These are phyloP conservation scores for Scleroderma citrinum DNA, from an alignment of 768 basidiomycete genomes.

Conservation along the genomic window DNA sequence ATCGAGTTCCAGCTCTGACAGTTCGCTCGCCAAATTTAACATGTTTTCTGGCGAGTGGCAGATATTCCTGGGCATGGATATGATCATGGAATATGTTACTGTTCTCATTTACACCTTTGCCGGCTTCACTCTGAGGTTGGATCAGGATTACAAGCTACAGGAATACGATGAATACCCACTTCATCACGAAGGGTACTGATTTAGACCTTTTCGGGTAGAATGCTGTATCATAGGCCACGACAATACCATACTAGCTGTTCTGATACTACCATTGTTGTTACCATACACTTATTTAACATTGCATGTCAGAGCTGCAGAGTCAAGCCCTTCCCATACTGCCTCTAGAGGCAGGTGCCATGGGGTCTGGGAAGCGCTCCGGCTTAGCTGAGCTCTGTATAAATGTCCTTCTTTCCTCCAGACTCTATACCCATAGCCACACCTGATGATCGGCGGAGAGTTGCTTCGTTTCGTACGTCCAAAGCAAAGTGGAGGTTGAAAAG, in stretches of 20 bases:
- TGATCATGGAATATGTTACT: slow-evolving; percentile 54
- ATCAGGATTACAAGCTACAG: slow-evolving; percentile 27
- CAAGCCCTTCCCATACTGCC: slow-evolving; percentile 55
- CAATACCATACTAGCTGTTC: not conserved
- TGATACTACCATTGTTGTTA: not conserved
- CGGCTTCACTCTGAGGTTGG: slow-evolving; percentile 23
- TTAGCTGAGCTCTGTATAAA: slow-evolving; percentile 59
- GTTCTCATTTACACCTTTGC: slow-evolving; percentile 37
- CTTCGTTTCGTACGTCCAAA: slow-evolving; percentile 30
- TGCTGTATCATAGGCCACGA: not conserved
- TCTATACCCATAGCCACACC: slow-evolving; percentile 48
- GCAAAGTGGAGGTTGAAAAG: slow-evolving; percentile 18
- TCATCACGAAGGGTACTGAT: slow-evolving; percentile 32
- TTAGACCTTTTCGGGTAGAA: not conserved
- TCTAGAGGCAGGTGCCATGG: slow-evolving; percentile 29
- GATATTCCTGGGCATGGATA: slow-evolving; percentile 51
- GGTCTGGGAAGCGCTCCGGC: slow-evolving; percentile 62
- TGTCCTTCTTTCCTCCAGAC: slow-evolving; percentile 39
- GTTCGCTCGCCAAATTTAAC: slow-evolving; percentile 48
- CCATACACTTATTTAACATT: not conserved
- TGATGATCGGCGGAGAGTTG: slow-evolving; percentile 47
- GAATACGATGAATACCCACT: slow-evolving; percentile 22
- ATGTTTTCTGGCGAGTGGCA: slow-evolving; percentile 52
- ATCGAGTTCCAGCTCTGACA: slow-evolving; percentile 21
- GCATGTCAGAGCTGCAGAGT: slow-evolving; percentile 55